These are phyloP conservation scores for Quercus glauca DNA, from an alignment of 306 rosid species.

Conservation along the genomic window DNA sequence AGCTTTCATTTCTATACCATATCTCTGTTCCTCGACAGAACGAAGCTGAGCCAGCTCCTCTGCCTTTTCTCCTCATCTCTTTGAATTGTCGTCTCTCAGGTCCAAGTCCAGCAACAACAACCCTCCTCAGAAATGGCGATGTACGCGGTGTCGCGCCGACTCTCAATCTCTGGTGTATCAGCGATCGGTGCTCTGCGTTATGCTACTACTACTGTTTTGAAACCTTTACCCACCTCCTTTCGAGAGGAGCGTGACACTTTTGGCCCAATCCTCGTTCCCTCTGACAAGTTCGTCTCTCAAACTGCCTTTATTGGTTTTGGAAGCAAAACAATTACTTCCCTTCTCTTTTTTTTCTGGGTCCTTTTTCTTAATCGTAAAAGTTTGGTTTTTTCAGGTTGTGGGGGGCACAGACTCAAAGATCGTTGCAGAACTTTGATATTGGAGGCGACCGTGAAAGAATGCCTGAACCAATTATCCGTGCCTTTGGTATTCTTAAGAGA, in stretches of 20 bases:
- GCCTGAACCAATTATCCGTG: constrained; percentile 95
- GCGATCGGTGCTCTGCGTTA: constrained; percentile 39
- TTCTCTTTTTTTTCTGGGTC: no score
- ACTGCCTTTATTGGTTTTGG: neutral
- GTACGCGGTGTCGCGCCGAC: constrained; percentile 56
- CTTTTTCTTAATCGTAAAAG: neutral
- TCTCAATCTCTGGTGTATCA: constrained; percentile 39
- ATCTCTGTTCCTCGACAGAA: neutral
- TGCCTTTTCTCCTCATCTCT: neutral
- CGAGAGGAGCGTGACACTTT: constrained; percentile 93
- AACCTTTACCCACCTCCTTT: constrained; percentile 66
- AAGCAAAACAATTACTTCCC: no score
- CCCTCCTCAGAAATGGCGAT: constrained; percentile 41
- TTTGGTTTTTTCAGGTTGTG: constrained; percentile 51
- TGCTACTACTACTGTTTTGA: constrained; percentile 33
- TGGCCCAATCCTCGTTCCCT: constrained; percentile 92
- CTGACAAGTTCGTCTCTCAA: constrained; percentile 64
- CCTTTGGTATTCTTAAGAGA: constrained; percentile 85
- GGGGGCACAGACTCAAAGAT: constrained; percentile 99
- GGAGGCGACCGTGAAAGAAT: constrained; percentile 96
- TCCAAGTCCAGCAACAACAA: no score
- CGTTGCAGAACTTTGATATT: constrained; percentile 89
- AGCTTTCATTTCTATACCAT: neutral
- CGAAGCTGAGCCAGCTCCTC: neutral
- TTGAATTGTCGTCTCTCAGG: neutral